These are phyloP conservation scores for Geotrichum reessii DNA, from an alignment of 1,139 yeast genomes.

Conservation along the genomic window DNA sequence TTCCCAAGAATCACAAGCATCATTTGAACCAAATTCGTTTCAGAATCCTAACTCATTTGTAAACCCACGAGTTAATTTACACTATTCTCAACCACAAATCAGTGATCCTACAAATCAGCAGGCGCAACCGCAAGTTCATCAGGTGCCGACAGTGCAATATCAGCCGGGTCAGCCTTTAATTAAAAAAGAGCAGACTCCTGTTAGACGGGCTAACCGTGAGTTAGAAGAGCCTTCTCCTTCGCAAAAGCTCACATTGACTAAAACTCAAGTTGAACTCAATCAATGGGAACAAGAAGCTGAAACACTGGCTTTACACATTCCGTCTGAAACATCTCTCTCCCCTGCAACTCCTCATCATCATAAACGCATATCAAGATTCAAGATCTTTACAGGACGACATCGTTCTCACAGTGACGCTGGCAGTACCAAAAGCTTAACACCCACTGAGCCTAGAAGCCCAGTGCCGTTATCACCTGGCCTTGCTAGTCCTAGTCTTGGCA, in stretches of 20 bases:
- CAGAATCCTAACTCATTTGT: background rate
- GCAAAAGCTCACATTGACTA: background rate
- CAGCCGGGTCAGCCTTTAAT: background rate
- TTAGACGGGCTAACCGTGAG: too few species aligned
- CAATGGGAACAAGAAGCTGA: slow-evolving; percentile 14
- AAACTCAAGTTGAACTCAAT: slow-evolving; percentile 6
- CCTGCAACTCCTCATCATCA: background rate
- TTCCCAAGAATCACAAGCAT: background rate
- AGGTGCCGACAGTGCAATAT: background rate
- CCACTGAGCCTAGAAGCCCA: background rate
- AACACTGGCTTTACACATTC: slow-evolving; percentile 7
- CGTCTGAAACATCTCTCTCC: background rate
- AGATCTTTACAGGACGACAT: slow-evolving; percentile 11
- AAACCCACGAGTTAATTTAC: background rate
- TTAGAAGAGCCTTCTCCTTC: slow-evolving; percentile 6
- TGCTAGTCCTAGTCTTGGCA: background rate
- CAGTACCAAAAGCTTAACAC: background rate
- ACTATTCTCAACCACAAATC: background rate
- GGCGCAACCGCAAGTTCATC: background rate
- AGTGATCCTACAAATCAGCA: background rate
- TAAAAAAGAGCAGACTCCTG: background rate
- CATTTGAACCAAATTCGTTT: background rate
- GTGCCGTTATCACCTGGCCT: background rate
- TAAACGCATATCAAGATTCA: slow-evolving; percentile 6
- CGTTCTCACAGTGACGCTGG: slow-evolving; percentile 15